Evolutionary conservation across 2,329 filamentous ascomycete species (phyloP), one percentile per base, ranked within the genome.

Genomic region (Aureobasidium sp.): DNA sequence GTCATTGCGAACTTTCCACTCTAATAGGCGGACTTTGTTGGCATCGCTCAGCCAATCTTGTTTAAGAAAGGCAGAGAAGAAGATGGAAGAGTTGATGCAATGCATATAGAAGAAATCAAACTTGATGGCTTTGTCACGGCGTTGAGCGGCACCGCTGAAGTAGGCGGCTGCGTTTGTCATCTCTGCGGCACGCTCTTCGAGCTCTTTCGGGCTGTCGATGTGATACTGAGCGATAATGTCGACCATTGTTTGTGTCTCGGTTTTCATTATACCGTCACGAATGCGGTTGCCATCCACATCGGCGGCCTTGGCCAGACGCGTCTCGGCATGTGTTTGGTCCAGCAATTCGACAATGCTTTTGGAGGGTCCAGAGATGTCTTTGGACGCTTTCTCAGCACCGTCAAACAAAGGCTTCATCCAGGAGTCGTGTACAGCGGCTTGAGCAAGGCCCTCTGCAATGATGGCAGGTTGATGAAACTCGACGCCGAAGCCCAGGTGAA

Each of bases 381-480:
- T 66, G 6, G 74, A 71, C 1, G 73, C 74, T 53, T 77, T 70
- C 66, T 89, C 85, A 8, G 81, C 76, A 0, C 71, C 73, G 1
- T 79, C 64, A 32, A 94, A 77, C 64, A 86, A 82, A 0, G 72
- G 65, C 1, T 74, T 76, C 1, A 88, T 77, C 72, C 81, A 81
- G 45, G 80, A 75, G 6, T 79, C 75, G 69, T 95, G 90, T 1
- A 91, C 83, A 8, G 87, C 84, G 1, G 88, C 80, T 75, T 95
- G 87, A 0, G 91, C 90, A 25, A 96, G 82, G 1, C 79, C 91
- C 74, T 93, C 84, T 6, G 91, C 90, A 32, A 96, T 80, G 63
- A 96, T 85, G 41, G 88, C 88, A 2, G 90, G 90, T 69, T 96
- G 90, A 10, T 81, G 72, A 76, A 91, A 96, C 71, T 96, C 91